Conservation (phyloP, 352 stramenopile species). For the Saprolegnia diclina region DNA sequence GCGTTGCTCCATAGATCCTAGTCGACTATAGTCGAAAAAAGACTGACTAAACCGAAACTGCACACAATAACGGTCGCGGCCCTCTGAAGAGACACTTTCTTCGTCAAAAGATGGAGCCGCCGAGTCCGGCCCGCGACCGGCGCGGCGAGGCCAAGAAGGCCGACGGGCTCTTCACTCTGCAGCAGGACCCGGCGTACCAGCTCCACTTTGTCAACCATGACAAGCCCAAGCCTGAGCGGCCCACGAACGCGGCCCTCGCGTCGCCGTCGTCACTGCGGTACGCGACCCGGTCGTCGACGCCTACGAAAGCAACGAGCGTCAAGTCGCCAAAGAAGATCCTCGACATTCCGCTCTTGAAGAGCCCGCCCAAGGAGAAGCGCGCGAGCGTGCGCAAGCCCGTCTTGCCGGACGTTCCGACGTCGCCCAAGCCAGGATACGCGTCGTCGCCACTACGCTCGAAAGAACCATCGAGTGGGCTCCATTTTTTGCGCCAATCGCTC, state of each 20-base stretch:
- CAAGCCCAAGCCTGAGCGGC: background rate
- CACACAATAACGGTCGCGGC: too few species aligned
- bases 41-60: too few species aligned
- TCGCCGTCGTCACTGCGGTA: constrained; percentile 6
- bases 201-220: constrained; percentile 24
- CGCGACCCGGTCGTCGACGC: constrained; percentile 7
- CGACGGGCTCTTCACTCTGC: constrained; percentile 10
- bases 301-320: background rate
- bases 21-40: background rate
- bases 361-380: constrained; percentile 22
- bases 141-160: background rate
- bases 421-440: background rate
- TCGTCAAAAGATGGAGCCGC: constrained; percentile 10
- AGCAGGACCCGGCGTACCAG: constrained; percentile 14
- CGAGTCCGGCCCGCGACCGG: background rate
- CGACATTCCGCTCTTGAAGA: constrained; percentile 24
- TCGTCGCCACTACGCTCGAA: constrained; percentile 1
- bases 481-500: constrained; percentile 22
- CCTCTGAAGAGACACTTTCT: background rate
- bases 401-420: background rate
- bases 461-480: constrained; percentile 5
- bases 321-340: constrained; percentile 19
- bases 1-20: too few species aligned
- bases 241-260: background rate
- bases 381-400: background rate